These are phyloP conservation scores for Xylaria hypoxylon DNA, from an alignment of 2,329 filamentous ascomycete genomes.

Conservation along the genomic window DNA sequence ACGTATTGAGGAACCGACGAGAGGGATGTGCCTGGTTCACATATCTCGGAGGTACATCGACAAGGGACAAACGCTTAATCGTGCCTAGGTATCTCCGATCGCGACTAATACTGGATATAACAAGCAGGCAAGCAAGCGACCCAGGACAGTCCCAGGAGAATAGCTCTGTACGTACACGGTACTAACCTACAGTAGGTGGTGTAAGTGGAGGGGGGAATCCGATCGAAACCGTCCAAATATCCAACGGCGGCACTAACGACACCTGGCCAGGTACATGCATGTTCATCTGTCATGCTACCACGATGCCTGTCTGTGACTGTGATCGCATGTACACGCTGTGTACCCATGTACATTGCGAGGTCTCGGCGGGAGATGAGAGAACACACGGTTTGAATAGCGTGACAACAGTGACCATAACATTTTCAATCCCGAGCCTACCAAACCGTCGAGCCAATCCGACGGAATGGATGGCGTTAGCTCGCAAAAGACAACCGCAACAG, in stretches of 20 bases:
- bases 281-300: slow-evolving; percentile 54
- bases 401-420: slow-evolving; percentile 43
- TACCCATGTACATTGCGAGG: slow-evolving; percentile 50
- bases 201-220: slow-evolving; percentile 51
- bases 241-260: slow-evolving; percentile 39
- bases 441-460: slow-evolving; percentile 43
- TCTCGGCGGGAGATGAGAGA: slow-evolving; percentile 43
- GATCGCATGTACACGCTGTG: slow-evolving; percentile 50
- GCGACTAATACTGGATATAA: too few species aligned
- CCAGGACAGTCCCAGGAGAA: slow-evolving; percentile 51
- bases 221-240: slow-evolving; percentile 41
- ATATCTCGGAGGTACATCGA: slow-evolving; percentile 44
- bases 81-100: slow-evolving; percentile 45
- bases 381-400: slow-evolving; percentile 31
- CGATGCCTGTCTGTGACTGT: slow-evolving; percentile 49
- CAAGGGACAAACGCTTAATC: slow-evolving; percentile 45
- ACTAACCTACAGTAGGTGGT: too few species aligned
- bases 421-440: slow-evolving; percentile 40
- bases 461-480: slow-evolving; percentile 39
- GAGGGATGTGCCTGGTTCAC: slow-evolving; percentile 55
- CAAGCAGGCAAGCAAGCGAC: too few species aligned
- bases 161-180: slow-evolving; percentile 15
- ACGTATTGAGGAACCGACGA: slow-evolving; percentile 44
- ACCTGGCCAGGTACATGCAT: slow-evolving; percentile 51
- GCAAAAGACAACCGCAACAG: slow-evolving; percentile 40